A percentile compares a stretch with the other conserved stretches of the same genome.
Evolutionary conservation across 306 rosid genomes (phyloP).

Genomic region (Pterocarpus macrocarpus): DNA sequence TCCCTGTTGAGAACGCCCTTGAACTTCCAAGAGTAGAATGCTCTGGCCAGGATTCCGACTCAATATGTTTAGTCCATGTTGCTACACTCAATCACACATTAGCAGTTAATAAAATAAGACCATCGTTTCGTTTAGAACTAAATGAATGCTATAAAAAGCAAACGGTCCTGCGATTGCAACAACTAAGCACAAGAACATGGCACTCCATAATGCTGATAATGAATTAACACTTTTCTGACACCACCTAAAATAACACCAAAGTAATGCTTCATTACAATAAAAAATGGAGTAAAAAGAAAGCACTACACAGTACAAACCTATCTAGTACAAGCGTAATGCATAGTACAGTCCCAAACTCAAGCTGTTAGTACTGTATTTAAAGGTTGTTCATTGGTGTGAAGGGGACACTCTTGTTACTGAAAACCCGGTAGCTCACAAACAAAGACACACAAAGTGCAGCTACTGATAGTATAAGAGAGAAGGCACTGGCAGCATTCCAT

Average conservation of each 20-base stretch:
- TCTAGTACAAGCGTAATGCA: slow-evolving; percentile 56
- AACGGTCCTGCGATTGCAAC: slow-evolving; percentile 24
- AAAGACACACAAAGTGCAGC: slow-evolving; percentile 85
- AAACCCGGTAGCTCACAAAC: slow-evolving; percentile 71
- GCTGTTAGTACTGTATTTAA: slow-evolving; percentile 54
- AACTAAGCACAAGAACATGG: slow-evolving; percentile 41
- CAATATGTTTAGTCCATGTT: not conserved
- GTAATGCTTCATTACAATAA: slow-evolving; percentile 47
- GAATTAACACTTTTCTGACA: slow-evolving; percentile 47
- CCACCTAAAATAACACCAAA: slow-evolving; percentile 45
- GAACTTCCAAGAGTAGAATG: not conserved
- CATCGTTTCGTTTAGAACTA: slow-evolving; percentile 1
- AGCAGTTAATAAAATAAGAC: not conserved
- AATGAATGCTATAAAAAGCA: slow-evolving; percentile 22
- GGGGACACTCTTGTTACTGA: slow-evolving; percentile 54
- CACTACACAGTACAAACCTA: slow-evolving; percentile 57
- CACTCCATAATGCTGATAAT: slow-evolving; percentile 42
- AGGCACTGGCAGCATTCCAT: slow-evolving; percentile 68
- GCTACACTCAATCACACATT: slow-evolving; percentile 10
- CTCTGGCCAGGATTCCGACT: not conserved
- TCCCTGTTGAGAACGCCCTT: too few species aligned
- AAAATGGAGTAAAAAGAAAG: slow-evolving; percentile 53
- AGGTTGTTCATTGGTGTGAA: slow-evolving; percentile 79
- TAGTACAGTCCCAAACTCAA: slow-evolving; percentile 56
- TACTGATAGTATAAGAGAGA: slow-evolving; percentile 84